phyloP scores from a whole-genome alignment of 2,329 filamentous ascomycete genomes.

The Xylaria sp. region DNA sequence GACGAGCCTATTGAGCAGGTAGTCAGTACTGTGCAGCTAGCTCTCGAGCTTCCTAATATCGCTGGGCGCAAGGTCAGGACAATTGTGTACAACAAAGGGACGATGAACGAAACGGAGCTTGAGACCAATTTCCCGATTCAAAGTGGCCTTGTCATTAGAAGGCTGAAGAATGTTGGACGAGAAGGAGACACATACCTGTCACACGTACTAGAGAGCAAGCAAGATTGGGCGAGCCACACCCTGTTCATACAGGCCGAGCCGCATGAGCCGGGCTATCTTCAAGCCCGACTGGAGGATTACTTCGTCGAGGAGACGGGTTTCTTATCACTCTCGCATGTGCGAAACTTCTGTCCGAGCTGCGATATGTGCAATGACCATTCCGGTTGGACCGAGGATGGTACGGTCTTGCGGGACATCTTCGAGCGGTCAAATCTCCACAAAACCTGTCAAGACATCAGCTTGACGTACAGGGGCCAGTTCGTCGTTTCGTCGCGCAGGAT shows the following conservation, averaged over 20 bases:
- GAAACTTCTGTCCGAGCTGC: constrained; percentile 37
- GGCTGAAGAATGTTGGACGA: constrained; percentile 36
- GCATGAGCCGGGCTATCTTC: constrained; percentile 35
- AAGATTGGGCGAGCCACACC: constrained; percentile 38
- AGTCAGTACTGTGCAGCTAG: constrained; percentile 31
- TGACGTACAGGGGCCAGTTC: constrained; percentile 38
- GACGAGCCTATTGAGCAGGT: constrained; percentile 38
- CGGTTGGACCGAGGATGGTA: constrained; percentile 33
- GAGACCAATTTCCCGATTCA: constrained; percentile 26
- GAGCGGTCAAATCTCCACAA: constrained; percentile 27
- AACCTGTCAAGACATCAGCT: constrained; percentile 34
- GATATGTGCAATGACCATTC: constrained; percentile 38
- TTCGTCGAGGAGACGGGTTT: constrained; percentile 36
- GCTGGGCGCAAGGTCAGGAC: constrained; percentile 34
- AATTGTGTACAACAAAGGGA: constrained; percentile 39
- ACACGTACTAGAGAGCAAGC: constrained; percentile 30
- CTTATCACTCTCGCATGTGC: constrained; percentile 35
- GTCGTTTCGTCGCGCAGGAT: constrained; percentile 37
- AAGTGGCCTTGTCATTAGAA: constrained; percentile 32
- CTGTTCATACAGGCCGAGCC: constrained; percentile 39
- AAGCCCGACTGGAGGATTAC: constrained; percentile 37
- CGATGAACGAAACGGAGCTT: constrained; percentile 35
- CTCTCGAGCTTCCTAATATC: constrained; percentile 32
- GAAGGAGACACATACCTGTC: constrained; percentile 39
- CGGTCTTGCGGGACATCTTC: constrained; percentile 33